Evolutionary conservation across 2,329 filamentous ascomycete species (phyloP), one percentile per base, ranked within the genome.

Genomic region (Cercospora zeina): DNA sequence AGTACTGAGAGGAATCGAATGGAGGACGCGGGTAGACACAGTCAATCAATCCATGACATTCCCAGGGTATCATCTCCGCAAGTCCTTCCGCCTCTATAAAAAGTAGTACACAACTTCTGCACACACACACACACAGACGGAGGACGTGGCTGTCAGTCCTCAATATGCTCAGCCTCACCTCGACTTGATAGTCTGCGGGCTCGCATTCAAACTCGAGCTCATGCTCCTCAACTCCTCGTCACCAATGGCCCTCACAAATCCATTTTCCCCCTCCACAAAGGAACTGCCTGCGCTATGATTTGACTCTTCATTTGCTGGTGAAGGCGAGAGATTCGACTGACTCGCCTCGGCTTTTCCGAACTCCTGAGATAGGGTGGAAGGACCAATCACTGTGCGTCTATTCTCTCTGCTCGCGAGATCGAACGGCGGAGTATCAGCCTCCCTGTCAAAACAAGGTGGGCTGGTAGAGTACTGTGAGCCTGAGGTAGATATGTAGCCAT

Each of bases 331-430:
- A 7, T 30, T 6, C 24, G 24, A 6, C 24, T 27, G 24, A 27
- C 24, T 19, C n/a, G 19, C 45, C 27, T 59, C 37, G 16, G 47
- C 37, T 53, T 21, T 31, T 21, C 45, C 58, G 30, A 54, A 54
- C 27, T 54, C 33, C n/a, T 36, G 57, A 33, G 49, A 47, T 54
- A 56, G 55, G 30, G 59, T 62, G 7, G 54, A 50, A 24, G 66
- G 66, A 21, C 64, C 64, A 24, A 67, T 68, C 31, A 68, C 64
- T 16, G 66, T 68, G 14, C 58, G 63, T 37, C 66, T 59, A 8
- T 64, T 65, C 7, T 64, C 56, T 34, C 59, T 61, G 47, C 34
- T 58, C 33, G 54, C 11, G n/a, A 39, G 16, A n/a, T 49, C 19
- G 31, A 50, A 19, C n/a, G 45, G 31, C 10, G 45, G 56, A 50